Evolutionary conservation across 208 protist genomes (phyloP), one percentile per base, ranked within the genome.

Genomic region (Entamoeba moshkovskii): DNA sequence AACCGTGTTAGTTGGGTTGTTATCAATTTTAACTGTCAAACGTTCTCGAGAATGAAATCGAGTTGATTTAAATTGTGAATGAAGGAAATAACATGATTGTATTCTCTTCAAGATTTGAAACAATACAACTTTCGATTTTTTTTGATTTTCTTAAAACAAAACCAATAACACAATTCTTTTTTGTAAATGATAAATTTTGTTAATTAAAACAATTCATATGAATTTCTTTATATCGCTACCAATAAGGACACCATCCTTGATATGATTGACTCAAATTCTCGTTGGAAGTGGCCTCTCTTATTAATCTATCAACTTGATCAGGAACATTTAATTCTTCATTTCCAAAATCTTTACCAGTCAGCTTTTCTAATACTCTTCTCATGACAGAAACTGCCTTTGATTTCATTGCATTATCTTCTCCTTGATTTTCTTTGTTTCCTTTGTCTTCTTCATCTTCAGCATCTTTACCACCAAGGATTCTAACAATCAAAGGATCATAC

Each of bases 401-500:
- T 93, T 98, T 98, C 42, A 98, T 95, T 13, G 38, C 85, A 48
- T 3, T 3, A 46, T 44, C 33, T 42, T 73, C 38, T 66, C 91
- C 49, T 8, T 49, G 33, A 22, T 45, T 93, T 18, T 85, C 45
- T 96, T 96, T 52, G 96, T 94, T 38, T 91, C 93, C 59, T 44
- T 45, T 73, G 25, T 47, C 94, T 45, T 44, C 48, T 85, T 92
- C 91, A 29, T 94, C 92, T 15, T 73, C 59, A 25, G 22, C 59
- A 45, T 94, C 29, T n/a, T 46, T 94, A 66, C 44, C 16, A 91
- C 46, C 33, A 94, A 93, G 44, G 4, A 98, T 96, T 98, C 98
- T 99, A 96, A 99, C 99, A 95, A 99, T 99, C 11, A 99, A 96
- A 16, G 99, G 99, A 96, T 99, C 99, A 96, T 99, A 98, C 73